These are phyloP conservation scores for Tetrapyrgos nigripes DNA, from an alignment of 1,284 basidiomycete genomes.

Conservation along the genomic window DNA sequence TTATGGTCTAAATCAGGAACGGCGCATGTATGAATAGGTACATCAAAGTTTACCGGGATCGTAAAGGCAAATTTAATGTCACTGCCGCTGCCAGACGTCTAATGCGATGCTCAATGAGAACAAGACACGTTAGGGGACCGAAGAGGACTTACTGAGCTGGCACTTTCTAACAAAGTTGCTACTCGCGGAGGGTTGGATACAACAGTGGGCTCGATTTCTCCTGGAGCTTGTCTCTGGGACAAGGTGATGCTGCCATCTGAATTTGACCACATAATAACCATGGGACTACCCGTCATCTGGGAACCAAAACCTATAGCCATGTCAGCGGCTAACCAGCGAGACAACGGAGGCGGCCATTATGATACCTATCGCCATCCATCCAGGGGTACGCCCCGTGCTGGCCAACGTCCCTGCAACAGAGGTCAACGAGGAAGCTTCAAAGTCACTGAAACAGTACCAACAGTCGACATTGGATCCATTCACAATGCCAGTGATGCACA, in stretches of 20 bases:
- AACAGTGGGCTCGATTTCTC: slow-evolving; percentile 54
- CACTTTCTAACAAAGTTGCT: slow-evolving; percentile 44
- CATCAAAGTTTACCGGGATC: slow-evolving; percentile 51
- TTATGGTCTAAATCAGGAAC: not conserved
- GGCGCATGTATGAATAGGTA: not conserved
- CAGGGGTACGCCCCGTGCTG: slow-evolving; percentile 45
- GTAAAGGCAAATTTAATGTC: slow-evolving; percentile 47
- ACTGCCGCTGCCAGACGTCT: slow-evolving; percentile 43
- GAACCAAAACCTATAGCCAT: slow-evolving; percentile 57
- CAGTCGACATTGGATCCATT: slow-evolving; percentile 52
- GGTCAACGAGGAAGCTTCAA: not conserved
- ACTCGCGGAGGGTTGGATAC: slow-evolving; percentile 53
- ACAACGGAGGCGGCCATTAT: slow-evolving; percentile 3
- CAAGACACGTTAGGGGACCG: not conserved
- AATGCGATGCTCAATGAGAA: not conserved
- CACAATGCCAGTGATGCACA: slow-evolving; percentile 52
- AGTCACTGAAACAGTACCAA: slow-evolving; percentile 26
- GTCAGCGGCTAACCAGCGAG: slow-evolving; percentile 3
- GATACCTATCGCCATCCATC: slow-evolving; percentile 65
- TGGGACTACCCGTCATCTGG: slow-evolving; percentile 56
- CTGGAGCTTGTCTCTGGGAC: slow-evolving; percentile 59
- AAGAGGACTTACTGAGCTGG: slow-evolving; percentile 41
- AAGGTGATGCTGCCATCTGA: slow-evolving; percentile 58
- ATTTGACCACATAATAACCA: slow-evolving; percentile 74
- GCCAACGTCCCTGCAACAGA: slow-evolving; percentile 44